Evolutionary conservation across 2,329 filamentous ascomycete species (phyloP).

Genomic region (Fusarium camptoceras): DNA sequence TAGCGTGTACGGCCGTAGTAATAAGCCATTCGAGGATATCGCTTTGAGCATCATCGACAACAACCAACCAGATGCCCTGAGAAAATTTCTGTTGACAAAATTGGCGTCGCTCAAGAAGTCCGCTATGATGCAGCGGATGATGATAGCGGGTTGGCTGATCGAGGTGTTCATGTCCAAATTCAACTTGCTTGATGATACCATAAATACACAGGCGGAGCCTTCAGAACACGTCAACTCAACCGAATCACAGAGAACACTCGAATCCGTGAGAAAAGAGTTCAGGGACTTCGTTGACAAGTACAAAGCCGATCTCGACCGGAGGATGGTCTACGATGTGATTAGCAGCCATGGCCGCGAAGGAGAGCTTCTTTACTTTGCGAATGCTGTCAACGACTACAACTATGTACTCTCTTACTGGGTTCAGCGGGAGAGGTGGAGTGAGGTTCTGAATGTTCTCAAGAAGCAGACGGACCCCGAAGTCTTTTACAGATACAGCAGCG

Average conservation of each 20-base stretch:
- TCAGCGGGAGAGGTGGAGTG: conserved; percentile 90
- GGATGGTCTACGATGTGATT: conserved; percentile 95
- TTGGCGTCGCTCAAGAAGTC: conserved; percentile 84
- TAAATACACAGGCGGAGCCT: conserved; percentile 87
- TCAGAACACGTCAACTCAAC: conserved; percentile 76
- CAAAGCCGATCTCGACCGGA: conserved; percentile 87
- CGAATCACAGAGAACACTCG: conserved; percentile 78
- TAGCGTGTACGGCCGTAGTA: conserved; percentile 91
- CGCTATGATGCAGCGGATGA: conserved; percentile 89
- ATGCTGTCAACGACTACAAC: conserved; percentile 88
- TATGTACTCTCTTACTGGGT: conserved; percentile 98
- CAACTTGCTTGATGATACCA: conserved; percentile 92
- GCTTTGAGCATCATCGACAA: conserved; percentile 91
- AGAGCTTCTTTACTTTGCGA: conserved; percentile 92
- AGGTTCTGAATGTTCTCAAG: conserved; percentile 89
- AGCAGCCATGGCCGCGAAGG: conserved; percentile 95
- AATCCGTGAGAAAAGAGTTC: conserved; percentile 79
- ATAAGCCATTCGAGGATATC: conserved; percentile 96
- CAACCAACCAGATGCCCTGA: conserved; percentile 87
- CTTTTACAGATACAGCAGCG: conserved; percentile 96
- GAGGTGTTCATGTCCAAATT: conserved; percentile 98
- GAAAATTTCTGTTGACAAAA: conserved; percentile 90
- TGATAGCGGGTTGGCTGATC: conserved; percentile 95
- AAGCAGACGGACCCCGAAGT: conserved; percentile 92
- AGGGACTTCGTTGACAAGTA: conserved; percentile 88